Base-by-base conservation (phyloP, 2,329 filamentous ascomycete genomes). In the Aspergillus sergii region DNA sequence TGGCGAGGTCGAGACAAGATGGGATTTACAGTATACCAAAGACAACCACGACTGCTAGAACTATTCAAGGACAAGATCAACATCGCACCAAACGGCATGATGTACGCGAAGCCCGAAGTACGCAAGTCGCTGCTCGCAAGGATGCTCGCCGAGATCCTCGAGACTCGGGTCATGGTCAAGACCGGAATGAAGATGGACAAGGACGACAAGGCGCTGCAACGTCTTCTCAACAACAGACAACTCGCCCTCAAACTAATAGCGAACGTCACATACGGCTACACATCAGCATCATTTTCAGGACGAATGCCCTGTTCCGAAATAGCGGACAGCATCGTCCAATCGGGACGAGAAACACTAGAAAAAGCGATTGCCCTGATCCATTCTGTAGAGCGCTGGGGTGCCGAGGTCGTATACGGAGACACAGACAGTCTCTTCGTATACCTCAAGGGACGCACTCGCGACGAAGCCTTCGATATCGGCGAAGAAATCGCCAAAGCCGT, bases 231-330 rank as follows among this genome's bases (percentile, higher is more conserved):
- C 80, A 97, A 97, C 76, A 85, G 95, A 72, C 95, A 99, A 71
- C 83, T 99, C 4, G 95, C 95, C 0, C 85, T 99, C 30, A 99
- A 99, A 75, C 84, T 99, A 8, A 92, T 99, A 45, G 95, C 95
- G n/a, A 99, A 99, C 71, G 95, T 99, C 69, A 99, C 95, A 0
- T 99, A 99, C 73, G 95, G 95, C 12, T 99, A 99, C 78, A 95
- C 95, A 0, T 98, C 95, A 3, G 95, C 95, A 0, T 96, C 93
- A 0, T 99, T 97, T 77, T 98, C 94, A 0, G 95, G 95, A 0
- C 88, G 95, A 28, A 98, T 99, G 95, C 95, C 95, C 0, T 99
- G 95, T 76, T 93, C 93, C 1, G 95, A 99, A 77, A 97, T 99
- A 67, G 95, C 95, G 9, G 95, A 99, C 80, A 97, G 93, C 77